Conservation (phyloP, 805 yeast species). For the Zygosaccharomyces rouxii region DNA sequence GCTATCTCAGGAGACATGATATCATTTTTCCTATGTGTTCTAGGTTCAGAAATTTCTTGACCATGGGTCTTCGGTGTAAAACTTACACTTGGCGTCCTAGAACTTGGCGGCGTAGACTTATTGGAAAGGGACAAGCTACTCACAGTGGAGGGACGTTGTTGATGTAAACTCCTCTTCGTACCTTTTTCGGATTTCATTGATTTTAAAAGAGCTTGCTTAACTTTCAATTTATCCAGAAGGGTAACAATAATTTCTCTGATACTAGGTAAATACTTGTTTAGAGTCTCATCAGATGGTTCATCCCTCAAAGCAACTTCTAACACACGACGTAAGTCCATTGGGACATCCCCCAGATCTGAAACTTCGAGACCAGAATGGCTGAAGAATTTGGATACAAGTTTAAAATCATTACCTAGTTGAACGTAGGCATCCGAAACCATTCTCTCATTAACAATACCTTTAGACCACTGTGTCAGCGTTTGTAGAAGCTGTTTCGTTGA, state of each 20-base stretch:
- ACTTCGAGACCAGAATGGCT: constrained; percentile 73
- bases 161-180: constrained; percentile 12
- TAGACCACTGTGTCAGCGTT: constrained; percentile 85
- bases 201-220: constrained; percentile 56
- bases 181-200: constrained; percentile 20
- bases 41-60: constrained; percentile 1
- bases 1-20: neutral
- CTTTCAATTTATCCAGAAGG: constrained; percentile 71
- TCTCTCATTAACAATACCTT: constrained; percentile 68
- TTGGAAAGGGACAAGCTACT: constrained; percentile 13
- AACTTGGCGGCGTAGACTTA: constrained; percentile 10
- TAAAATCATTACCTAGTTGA: constrained; percentile 87
- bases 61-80: constrained; percentile 3
- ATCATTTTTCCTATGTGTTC: neutral
- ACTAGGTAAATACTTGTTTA: constrained; percentile 75
- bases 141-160: constrained; percentile 15
- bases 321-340: constrained; percentile 69
- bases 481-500: constrained; percentile 88
- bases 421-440: constrained; percentile 90
- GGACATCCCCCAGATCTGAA: constrained; percentile 85
- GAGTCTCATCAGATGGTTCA: constrained; percentile 74
- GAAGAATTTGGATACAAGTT: constrained; percentile 78
- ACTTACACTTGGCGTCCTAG: constrained; percentile 3
- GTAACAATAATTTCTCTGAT: constrained; percentile 83
- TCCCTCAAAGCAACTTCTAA: constrained; percentile 83